Base-by-base conservation (phyloP, 2,329 filamentous ascomycete genomes). In the Colletotrichum camelliae region DNA sequence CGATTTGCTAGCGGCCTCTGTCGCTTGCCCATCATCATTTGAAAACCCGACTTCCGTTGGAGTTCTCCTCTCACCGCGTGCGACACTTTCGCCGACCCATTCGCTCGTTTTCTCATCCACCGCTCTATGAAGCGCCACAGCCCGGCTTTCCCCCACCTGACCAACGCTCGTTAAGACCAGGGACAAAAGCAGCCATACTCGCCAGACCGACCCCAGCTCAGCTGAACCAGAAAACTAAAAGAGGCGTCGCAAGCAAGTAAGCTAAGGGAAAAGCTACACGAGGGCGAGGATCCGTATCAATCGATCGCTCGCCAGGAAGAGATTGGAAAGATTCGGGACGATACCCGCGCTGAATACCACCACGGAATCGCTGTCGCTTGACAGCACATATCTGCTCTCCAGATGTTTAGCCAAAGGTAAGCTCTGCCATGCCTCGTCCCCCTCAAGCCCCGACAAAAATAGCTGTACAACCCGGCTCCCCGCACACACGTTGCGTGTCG, bases 361-460 rank as follows among this genome's bases (percentile, higher is more conserved):
- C 27, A 61, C 43, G 64, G 71, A 65, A 55, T 24, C 24, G 84
- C 79, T 78, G 78, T 78, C 79, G 71, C 64, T 33, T 67, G 75
- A 77, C 80, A 78, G 79, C 79, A 74, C 37, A 68, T 27, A 35
- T 15, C 62, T 68, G 29, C 58, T 62, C 29, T 75, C 62, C 72
- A 70, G 12, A 84, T 84, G 83, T 84, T 84, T 77, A 79, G 82
- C 64, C 83, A 84, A 80, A 81, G 83, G 83, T 84, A 77, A 67
- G 82, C 76, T 70, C 66, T 67, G 70, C 66, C 72, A 58, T 72
- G 60, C 64, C 60, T 39, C 21, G 52, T 66, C 29, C 33, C 55
- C 33, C 48, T 52, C 43, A 73, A 75, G 76, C 70, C 71, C 77
- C 76, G 60, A 72, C 75, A 75, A 69, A 67, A 70, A 61, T 61